phyloP scores from a whole-genome alignment of 495 filamentous ascomycete species.

The Tuber borchii region DNA sequence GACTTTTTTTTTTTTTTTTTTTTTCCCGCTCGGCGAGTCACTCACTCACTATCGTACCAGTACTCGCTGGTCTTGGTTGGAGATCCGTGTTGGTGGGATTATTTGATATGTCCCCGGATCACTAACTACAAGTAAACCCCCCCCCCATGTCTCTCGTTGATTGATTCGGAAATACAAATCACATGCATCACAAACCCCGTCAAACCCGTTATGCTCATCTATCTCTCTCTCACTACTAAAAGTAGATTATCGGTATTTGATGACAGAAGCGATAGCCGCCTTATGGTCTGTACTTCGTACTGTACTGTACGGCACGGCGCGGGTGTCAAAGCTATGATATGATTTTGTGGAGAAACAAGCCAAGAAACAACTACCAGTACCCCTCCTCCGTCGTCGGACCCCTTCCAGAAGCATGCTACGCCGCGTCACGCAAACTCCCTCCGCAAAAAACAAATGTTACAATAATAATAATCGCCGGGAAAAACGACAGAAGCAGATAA shows the following conservation, averaged over 20 bases:
- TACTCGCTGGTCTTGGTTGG: neutral
- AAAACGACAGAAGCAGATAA: neutral
- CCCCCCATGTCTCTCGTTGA: neutral
- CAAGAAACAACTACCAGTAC: neutral
- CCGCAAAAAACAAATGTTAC: neutral
- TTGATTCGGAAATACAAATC: neutral
- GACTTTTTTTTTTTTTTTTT: neutral
- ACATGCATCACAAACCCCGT: too few relatives aligned
- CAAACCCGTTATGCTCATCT: neutral
- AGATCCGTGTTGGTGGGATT: neutral
- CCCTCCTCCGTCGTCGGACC: neutral
- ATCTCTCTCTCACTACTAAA: neutral
- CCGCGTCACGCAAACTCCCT: neutral
- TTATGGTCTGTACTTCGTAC: neutral
- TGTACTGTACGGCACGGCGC: neutral
- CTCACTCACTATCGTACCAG: too few relatives aligned
- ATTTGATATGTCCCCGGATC: neutral
- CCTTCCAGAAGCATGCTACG: neutral
- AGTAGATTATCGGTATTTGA: neutral
- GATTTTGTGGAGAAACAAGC: neutral
- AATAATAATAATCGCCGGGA: neutral
- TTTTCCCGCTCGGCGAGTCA: neutral
- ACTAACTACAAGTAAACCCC: neutral
- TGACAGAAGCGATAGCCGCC: neutral
- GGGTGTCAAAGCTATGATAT: neutral